Evolutionary conservation across 2,329 filamentous ascomycete species (phyloP), one percentile per base, ranked within the genome.

Genomic region (Pyrenochaeta sp.): DNA sequence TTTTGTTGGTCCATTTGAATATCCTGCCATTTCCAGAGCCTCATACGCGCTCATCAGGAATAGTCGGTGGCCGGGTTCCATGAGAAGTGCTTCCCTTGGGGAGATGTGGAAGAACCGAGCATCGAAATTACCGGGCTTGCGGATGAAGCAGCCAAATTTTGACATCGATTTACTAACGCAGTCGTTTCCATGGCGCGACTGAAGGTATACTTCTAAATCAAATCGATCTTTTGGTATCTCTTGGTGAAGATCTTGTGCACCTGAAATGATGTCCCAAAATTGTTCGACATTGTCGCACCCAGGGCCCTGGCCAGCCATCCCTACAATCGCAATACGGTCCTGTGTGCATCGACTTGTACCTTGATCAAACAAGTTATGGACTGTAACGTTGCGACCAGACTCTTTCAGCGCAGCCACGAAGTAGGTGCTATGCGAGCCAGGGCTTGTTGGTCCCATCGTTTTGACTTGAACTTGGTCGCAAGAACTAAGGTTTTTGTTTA

Each of bases 251-350:
- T 92, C 90, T 6, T 91, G 82, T 11, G 90, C 90, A 73, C 89
- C 87, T 71, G 87, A 85, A 17, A 93, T 81, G 3, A 92, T 79
- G 54, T 91, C 86, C 90, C 90, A 93, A 27, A 93, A 84, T 50
- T 85, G 84, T 53, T 92, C 88, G 56, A 87, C 83, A 66, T 83
- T 89, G 14, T 85, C 87, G 44, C 90, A 88, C 63, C 89, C 87
- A 1, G 90, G 90, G 73, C 91, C 92, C 45, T 90, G 84, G 45
- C 90, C 90, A 40, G 90, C 85, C 85, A 92, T 90, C 46, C 92
- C 92, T 29, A 96, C 89, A 58, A 96, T 92, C 51, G 92, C 92
- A 57, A 96, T 85, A n/a, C n/a, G n/a, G n/a, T n/a, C n/a, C n/a
- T n/a, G n/a, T n/a, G n/a, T n/a, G n/a, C n/a, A n/a, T n/a, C n/a